Percentiles rank a stretch among this genome's conserved stretches.
These are phyloP conservation scores for Suhomyces maxii DNA, from an alignment of 1,139 yeast species.

Conservation along the genomic window DNA sequence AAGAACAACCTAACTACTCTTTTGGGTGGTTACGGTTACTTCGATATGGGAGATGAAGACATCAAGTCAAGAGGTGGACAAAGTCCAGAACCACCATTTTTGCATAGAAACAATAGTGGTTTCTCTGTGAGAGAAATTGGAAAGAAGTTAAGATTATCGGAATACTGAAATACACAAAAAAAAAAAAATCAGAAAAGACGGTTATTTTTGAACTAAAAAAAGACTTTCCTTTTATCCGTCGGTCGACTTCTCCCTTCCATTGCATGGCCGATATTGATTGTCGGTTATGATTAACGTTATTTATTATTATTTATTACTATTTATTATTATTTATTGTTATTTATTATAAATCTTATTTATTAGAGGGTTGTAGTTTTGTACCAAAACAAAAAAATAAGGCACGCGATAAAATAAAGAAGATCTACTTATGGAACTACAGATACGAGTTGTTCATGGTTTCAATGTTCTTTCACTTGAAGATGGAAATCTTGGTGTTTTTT, in stretches of 20 bases:
- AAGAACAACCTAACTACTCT: conserved; percentile 39
- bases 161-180: conserved; percentile 43
- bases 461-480: too few relatives aligned
- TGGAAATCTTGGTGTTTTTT: too few relatives aligned
- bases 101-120: conserved; percentile 42
- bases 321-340: conserved; percentile 5
- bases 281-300: not conserved
- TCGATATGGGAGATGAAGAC: conserved; percentile 69
- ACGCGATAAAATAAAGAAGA: too few relatives aligned
- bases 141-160: conserved; percentile 70
- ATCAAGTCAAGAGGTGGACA: conserved; percentile 71
- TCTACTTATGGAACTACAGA: too few relatives aligned
- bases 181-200: not conserved
- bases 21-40: conserved; percentile 80
- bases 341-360: conserved; percentile 1
- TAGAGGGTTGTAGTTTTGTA: not conserved
- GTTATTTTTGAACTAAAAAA: not conserved
- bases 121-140: conserved; percentile 66
- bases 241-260: too few relatives aligned
- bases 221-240: too few relatives aligned
- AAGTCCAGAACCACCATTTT: conserved; percentile 66
- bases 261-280: not conserved
- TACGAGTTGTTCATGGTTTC: too few relatives aligned
- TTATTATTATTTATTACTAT: conserved; percentile 1
- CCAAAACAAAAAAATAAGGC: too few relatives aligned